Percentiles rank a stretch among this genome's conserved stretches.
These are phyloP conservation scores for Acmispon strigosus DNA, from an alignment of 306 rosid genomes.

Conservation along the genomic window DNA sequence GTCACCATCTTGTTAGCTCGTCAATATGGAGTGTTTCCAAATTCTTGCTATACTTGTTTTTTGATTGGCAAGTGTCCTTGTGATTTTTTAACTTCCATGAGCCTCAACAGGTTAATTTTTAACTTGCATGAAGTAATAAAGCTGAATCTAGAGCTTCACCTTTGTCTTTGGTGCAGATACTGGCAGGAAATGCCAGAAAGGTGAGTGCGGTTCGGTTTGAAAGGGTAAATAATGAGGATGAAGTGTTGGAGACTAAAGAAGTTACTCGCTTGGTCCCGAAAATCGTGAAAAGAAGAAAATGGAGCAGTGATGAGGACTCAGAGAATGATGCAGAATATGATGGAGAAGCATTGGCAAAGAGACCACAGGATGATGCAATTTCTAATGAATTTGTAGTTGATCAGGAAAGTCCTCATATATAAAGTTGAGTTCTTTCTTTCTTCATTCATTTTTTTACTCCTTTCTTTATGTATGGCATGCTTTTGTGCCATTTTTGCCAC, in stretches of 20 bases:
- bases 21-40: not conserved
- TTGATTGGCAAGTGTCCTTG: not conserved
- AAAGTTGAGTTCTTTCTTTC: not conserved
- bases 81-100: not conserved
- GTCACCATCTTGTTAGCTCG: not conserved
- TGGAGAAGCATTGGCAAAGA: constrained; percentile 47
- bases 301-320: constrained; percentile 51
- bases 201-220: constrained; percentile 94
- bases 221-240: constrained; percentile 42
- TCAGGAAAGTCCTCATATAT: constrained; percentile 29
- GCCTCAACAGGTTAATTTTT: not conserved
- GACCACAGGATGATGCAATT: constrained; percentile 32
- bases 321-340: constrained; percentile 49
- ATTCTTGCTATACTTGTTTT: too few relatives aligned
- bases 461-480: constrained; percentile 16
- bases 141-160: not conserved
- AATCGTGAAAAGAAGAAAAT: constrained; percentile 69
- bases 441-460: not conserved
- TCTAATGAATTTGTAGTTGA: constrained; percentile 44
- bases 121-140: not conserved
- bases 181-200: constrained; percentile 97
- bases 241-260: constrained; percentile 44
- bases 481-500: constrained; percentile 38
- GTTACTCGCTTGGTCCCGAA: constrained; percentile 79
- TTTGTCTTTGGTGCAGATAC: constrained; percentile 51